Evolutionary conservation across 2,329 filamentous ascomycete species (phyloP).

Genomic region (Cladophialophora bantiana): DNA sequence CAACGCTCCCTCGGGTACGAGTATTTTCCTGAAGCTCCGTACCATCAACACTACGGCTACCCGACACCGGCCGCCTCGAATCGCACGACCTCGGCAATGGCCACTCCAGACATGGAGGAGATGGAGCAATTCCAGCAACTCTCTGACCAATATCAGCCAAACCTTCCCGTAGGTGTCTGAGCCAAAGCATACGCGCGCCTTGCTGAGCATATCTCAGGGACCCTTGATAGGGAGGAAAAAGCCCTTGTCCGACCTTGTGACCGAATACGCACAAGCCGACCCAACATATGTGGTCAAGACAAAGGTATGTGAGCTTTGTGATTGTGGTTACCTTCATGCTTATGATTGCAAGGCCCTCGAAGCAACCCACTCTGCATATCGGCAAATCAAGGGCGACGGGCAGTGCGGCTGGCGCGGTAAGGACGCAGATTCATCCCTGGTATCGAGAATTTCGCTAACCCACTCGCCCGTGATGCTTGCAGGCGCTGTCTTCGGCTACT

Average conservation of each 20-base stretch:
- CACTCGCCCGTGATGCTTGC: conserved; percentile 22
- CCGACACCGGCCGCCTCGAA: conserved; percentile 38
- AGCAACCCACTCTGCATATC: conserved; percentile 84
- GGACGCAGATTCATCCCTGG: conserved; percentile 44
- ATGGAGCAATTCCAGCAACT: conserved; percentile 68
- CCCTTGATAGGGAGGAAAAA: conserved; percentile 81
- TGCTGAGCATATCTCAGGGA: conserved; percentile 63
- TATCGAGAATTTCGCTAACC: not conserved
- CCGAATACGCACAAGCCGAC: conserved; percentile 89
- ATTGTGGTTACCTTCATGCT: conserved; percentile 28
- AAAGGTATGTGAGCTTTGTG: conserved; percentile 60
- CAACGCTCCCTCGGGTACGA: conserved; percentile 45
- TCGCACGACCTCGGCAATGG: conserved; percentile 45
- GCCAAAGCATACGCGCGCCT: not conserved
- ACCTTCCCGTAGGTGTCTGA: conserved; percentile 58
- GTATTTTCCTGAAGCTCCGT: conserved; percentile 39
- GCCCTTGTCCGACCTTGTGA: conserved; percentile 73
- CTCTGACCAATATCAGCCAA: conserved; percentile 66
- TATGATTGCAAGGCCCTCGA: conserved; percentile 70
- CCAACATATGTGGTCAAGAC: conserved; percentile 86
- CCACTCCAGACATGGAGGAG: conserved; percentile 57
- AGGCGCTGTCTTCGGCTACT: conserved; percentile 94
- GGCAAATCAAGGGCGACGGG: conserved; percentile 87
- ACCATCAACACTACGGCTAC: conserved; percentile 36
- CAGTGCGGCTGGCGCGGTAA: conserved; percentile 98